A percentile compares a stretch with the other conserved stretches of the same genome.
These are phyloP conservation scores for Xylariomycetidae sp. DNA, from an alignment of 2,329 filamentous ascomycete genomes.

Conservation along the genomic window DNA sequence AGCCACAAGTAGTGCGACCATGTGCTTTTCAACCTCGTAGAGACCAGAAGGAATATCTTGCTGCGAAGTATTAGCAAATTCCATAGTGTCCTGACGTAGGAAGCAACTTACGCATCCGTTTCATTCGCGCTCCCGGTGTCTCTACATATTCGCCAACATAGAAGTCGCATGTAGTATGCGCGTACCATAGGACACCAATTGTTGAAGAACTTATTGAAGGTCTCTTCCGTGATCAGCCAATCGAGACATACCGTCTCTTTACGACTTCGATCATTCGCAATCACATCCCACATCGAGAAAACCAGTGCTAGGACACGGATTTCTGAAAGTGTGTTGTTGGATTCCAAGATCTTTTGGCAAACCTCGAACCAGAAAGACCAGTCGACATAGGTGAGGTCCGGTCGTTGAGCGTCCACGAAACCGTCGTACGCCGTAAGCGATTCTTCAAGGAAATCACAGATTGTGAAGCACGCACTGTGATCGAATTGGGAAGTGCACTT, in stretches of 20 bases:
- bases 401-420: conserved; percentile 37
- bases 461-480: conserved; percentile 76
- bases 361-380: conserved; percentile 85
- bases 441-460: conserved; percentile 91
- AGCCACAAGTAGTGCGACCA: conserved; percentile 80
- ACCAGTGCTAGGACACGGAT: conserved; percentile 79
- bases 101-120: conserved; percentile 61
- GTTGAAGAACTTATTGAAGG: conserved; percentile 80
- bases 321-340: conserved; percentile 86
- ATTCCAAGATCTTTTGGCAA: conserved; percentile 72
- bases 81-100: background rate
- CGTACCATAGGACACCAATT: conserved; percentile 96
- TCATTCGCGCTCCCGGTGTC: conserved; percentile 63
- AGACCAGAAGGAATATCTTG: conserved; percentile 64
- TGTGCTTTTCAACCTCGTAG: conserved; percentile 62
- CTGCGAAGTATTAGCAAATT: conserved; percentile 36
- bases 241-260: conserved; percentile 68
- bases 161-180: conserved; percentile 83
- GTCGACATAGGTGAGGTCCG: conserved; percentile 50
- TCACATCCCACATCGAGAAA: conserved; percentile 72
- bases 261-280: conserved; percentile 59
- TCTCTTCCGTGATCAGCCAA: conserved; percentile 69
- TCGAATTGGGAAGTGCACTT: conserved; percentile 75
- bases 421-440: conserved; percentile 59
- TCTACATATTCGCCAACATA: conserved; percentile 85